Conservation (phyloP, 73 alveolate genomes). For the Halteria grandinella region DNA sequence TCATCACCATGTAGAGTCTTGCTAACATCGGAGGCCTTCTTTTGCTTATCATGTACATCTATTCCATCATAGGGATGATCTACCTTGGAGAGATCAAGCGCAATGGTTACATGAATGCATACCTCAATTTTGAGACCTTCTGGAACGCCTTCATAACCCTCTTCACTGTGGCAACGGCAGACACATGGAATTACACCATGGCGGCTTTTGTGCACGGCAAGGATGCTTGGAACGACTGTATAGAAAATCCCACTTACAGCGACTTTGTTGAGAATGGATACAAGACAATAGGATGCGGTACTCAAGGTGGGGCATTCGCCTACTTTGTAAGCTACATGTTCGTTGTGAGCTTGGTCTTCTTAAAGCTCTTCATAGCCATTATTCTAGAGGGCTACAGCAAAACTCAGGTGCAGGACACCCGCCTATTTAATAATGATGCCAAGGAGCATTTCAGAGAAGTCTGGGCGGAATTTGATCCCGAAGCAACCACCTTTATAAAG, state of each 20-base stretch:
- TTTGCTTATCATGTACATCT: conserved; percentile 53
- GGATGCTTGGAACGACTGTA: conserved; percentile 1
- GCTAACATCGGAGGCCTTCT: conserved; percentile 69
- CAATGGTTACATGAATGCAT: conserved; percentile 35
- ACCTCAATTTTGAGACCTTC: conserved; percentile 52
- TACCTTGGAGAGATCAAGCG: conserved; percentile 62
- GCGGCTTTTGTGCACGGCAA: conserved; percentile 5
- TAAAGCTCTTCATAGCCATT: conserved; percentile 53
- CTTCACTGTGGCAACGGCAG: conserved; percentile 70
- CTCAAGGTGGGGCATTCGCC: neutral
- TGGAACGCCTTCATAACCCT: conserved; percentile 52
- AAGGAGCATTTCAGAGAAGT: conserved; percentile 46
- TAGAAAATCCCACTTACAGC: neutral
- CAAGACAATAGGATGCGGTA: conserved; percentile 44
- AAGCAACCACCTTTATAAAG: conserved; percentile 62
- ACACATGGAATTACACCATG: conserved; percentile 65
- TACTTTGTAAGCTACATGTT: conserved; percentile 24
- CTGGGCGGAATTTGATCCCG: conserved; percentile 69
- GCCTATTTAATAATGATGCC: conserved; percentile 41
- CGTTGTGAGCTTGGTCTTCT: conserved; percentile 20
- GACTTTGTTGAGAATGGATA: conserved; percentile 19
- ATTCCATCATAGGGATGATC: conserved; percentile 61
- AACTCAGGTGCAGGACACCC: neutral
- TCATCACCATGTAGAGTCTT: conserved; percentile 61
- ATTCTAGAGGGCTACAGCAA: conserved; percentile 43